Evolutionary conservation across 2,329 filamentous ascomycete genomes (phyloP).

Genomic region (Penicillium sp.): DNA sequence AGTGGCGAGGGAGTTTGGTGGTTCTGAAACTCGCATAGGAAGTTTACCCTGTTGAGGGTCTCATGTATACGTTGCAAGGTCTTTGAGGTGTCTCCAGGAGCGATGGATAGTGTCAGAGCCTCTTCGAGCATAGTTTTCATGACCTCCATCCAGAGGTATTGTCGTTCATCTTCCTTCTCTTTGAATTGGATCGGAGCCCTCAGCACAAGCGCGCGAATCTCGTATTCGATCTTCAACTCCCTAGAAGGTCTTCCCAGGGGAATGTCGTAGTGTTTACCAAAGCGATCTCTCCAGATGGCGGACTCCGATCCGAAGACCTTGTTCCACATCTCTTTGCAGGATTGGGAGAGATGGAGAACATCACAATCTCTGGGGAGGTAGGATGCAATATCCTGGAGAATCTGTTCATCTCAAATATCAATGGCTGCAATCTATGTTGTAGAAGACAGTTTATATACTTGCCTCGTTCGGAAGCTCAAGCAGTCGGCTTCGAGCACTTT

Average conservation of each 20-base stretch:
- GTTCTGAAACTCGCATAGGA: slow-evolving; percentile 26
- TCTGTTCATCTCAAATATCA: slow-evolving; percentile 17
- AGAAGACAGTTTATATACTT: not conserved
- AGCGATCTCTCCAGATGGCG: slow-evolving; percentile 36
- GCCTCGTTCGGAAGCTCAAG: slow-evolving; percentile 21
- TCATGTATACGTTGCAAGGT: slow-evolving; percentile 23
- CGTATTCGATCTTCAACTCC: slow-evolving; percentile 36
- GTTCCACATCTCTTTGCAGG: slow-evolving; percentile 25
- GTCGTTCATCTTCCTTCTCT: slow-evolving; percentile 21
- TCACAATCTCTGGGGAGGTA: slow-evolving; percentile 32
- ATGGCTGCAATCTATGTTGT: not conserved
- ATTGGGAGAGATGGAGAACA: slow-evolving; percentile 28
- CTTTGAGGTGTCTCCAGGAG: slow-evolving; percentile 16
- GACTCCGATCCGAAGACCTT: slow-evolving; percentile 30
- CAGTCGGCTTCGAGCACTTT: not conserved
- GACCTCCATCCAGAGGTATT: slow-evolving; percentile 33
- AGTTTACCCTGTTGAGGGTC: slow-evolving; percentile 18
- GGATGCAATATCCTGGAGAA: slow-evolving; percentile 34
- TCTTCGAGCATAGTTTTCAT: slow-evolving; percentile 33
- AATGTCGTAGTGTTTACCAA: slow-evolving; percentile 35
- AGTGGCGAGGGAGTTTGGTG: slow-evolving; percentile 19
- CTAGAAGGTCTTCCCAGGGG: slow-evolving; percentile 16
- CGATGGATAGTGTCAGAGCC: slow-evolving; percentile 7
- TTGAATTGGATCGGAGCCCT: slow-evolving; percentile 27
- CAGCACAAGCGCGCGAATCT: slow-evolving; percentile 37